phyloP scores from a whole-genome alignment of 306 rosid genomes.

The Neltuma alba region DNA sequence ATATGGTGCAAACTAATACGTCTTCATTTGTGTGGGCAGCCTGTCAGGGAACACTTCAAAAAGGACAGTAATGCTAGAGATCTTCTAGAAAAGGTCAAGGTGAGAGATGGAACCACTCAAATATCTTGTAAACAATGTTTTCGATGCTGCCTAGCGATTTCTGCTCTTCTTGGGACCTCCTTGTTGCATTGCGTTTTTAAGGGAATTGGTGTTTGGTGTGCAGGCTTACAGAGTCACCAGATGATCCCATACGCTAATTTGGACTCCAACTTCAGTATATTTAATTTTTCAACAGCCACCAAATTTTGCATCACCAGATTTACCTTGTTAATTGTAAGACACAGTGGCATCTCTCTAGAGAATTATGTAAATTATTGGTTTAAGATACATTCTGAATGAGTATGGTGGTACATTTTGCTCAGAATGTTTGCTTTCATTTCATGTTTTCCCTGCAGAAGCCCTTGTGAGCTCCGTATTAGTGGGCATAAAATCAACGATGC shows the following conservation, averaged over 20 bases:
- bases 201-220: constrained; percentile 19
- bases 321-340: not conserved
- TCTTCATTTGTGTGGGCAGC: constrained; percentile 46
- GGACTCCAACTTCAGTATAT: constrained; percentile 11
- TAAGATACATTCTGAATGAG: not conserved
- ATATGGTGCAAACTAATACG: not conserved
- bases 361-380: not conserved
- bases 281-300: not conserved
- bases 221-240: constrained; percentile 48
- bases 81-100: constrained; percentile 74
- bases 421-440: too few species aligned
- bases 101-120: too few species aligned
- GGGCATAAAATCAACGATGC: too few species aligned
- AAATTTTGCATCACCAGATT: not conserved
- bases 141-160: not conserved
- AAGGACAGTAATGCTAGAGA: constrained; percentile 67
- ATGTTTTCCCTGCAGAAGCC: too few species aligned
- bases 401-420: too few species aligned
- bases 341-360: not conserved
- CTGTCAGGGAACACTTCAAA: constrained; percentile 75
- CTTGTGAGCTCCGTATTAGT: too few species aligned
- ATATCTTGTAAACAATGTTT: too few species aligned
- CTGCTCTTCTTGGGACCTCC: too few species aligned
- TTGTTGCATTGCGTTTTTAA: not conserved
- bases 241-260: constrained; percentile 10